Conservation (phyloP, 768 basidiomycete genomes). For the Hydnomerulius pinastri region DNA sequence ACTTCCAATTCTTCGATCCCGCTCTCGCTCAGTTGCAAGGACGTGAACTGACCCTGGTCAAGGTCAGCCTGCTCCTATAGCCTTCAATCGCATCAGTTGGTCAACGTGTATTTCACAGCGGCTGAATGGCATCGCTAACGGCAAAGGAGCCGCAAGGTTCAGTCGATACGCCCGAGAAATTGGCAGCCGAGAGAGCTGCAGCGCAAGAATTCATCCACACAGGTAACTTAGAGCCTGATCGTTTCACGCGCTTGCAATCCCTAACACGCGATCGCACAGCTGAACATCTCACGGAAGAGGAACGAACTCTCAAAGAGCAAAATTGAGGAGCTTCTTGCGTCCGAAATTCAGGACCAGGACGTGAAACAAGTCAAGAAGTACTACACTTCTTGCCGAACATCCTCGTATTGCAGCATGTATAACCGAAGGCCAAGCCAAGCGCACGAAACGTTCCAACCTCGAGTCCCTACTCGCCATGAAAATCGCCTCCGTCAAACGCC, state of each 20-base stretch:
- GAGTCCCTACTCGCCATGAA: slow-evolving; percentile 80
- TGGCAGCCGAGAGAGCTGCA: slow-evolving; percentile 76
- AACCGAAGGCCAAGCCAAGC: slow-evolving; percentile 85
- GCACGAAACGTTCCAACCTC: slow-evolving; percentile 81
- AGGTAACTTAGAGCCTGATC: slow-evolving; percentile 47
- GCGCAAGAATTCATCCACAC: slow-evolving; percentile 89
- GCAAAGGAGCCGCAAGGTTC: slow-evolving; percentile 64
- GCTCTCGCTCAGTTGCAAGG: slow-evolving; percentile 82
- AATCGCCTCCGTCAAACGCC: slow-evolving; percentile 79
- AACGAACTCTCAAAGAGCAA: slow-evolving; percentile 77
- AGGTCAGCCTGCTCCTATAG: slow-evolving; percentile 42
- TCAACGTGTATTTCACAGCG: slow-evolving; percentile 41
- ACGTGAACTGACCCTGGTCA: slow-evolving; percentile 79
- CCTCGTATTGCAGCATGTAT: slow-evolving; percentile 84
- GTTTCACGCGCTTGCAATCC: neutral
- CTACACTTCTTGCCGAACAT: slow-evolving; percentile 71
- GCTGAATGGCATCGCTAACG: slow-evolving; percentile 61
- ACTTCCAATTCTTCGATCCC: slow-evolving; percentile 95
- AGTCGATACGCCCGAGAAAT: slow-evolving; percentile 79
- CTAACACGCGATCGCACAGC: slow-evolving; percentile 45
- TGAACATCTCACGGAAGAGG: slow-evolving; percentile 88
- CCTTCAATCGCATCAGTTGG: no score
- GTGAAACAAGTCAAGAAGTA: slow-evolving; percentile 84
- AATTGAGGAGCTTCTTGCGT: slow-evolving; percentile 71
- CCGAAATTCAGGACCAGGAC: slow-evolving; percentile 84